Evolutionary conservation across 331 rosid genomes (phyloP), one percentile per base, ranked within the genome.

Genomic region (Rosa hybrid): DNA sequence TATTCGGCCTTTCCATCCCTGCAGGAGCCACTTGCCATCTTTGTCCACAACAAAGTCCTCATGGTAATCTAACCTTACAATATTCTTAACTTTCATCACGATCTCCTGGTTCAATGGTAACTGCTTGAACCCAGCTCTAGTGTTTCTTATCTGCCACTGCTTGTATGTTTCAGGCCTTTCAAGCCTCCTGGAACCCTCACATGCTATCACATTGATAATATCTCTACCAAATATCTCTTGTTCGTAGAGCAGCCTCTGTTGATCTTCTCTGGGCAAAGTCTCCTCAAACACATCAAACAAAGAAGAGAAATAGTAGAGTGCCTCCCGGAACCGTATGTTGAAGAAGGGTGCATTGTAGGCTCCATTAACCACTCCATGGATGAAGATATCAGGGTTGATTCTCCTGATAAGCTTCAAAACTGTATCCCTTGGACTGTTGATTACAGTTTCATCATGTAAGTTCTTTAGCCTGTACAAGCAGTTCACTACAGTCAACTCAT

Each of bases 131-230:
- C 97, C 94, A 1, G 96, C 98, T 82, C 98, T 87, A 8, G 25
- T 71, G 77, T 91, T 93, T 79, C 99, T 84, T 44, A 80, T 80
- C 82, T 91, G 97, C 98, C 99, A 95, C 68, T 88, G 94, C 88
- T 87, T 91, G 83, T 93, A 95, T 1, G 92, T 88, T 83, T 93
- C 99, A 0, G 98, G 99, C 83, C 93, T 90, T 76, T 95, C 99
- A 20, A 95, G 87, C 79, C 99, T 91, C 77, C 87, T 90, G 5
- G 86, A 75, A 41, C 93, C 98, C 77, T 95, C 99, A 65, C 98
- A 88, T 0, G 99, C 97, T 80, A 92, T 82, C 27, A 90, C 97
- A 65, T 92, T 94, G 81, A 91, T 84, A 8, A 81, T 87, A 57
- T 94, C 90, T 80, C 86, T 90, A 56, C 97, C 98, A 13, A 77